Percentiles rank a stretch among this genome's conserved stretches.
These are phyloP conservation scores for Starmerella potacharoeniae DNA, from an alignment of 805 yeast genomes.

Conservation along the genomic window DNA sequence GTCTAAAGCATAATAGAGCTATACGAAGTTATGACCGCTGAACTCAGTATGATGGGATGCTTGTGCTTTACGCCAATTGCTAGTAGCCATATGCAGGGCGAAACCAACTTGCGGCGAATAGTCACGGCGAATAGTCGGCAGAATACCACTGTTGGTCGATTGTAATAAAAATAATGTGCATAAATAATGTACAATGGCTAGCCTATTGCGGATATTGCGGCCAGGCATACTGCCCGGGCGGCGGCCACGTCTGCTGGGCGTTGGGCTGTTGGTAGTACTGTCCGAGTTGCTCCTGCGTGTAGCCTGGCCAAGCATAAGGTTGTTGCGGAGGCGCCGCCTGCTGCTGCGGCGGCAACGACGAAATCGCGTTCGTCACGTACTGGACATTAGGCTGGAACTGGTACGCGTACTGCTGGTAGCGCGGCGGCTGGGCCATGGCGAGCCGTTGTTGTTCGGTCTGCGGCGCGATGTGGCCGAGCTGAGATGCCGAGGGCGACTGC, in stretches of 20 bases:
- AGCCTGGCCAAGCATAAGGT: constrained; percentile 6
- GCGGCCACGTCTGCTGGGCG: constrained; percentile 8
- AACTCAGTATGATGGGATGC: too few relatives aligned
- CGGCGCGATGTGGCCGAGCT: neutral
- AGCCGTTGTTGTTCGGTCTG: neutral
- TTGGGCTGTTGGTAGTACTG: constrained; percentile 1
- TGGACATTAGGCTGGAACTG: neutral
- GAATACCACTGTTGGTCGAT: too few relatives aligned
- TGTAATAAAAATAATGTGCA: neutral
- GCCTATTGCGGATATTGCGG: constrained; percentile 9
- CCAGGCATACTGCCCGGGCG: constrained; percentile 1
- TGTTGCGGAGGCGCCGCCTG: neutral
- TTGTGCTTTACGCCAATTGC: too few relatives aligned
- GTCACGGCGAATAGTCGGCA: too few relatives aligned
- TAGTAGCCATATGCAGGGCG: too few relatives aligned
- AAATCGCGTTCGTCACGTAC: neutral
- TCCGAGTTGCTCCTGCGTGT: neutral
- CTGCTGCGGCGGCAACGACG: neutral
- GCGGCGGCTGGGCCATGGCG: constrained; percentile 7
- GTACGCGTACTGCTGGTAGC: constrained; percentile 9
- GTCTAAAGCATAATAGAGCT: neutral
- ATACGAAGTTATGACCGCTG: too few relatives aligned
- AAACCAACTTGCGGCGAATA: too few relatives aligned
- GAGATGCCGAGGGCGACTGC: constrained; percentile 1
- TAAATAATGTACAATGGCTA: neutral